Evolutionary conservation across 2,329 filamentous ascomycete species (phyloP), one percentile per base, ranked within the genome.

Genomic region (Penicillium expansum): DNA sequence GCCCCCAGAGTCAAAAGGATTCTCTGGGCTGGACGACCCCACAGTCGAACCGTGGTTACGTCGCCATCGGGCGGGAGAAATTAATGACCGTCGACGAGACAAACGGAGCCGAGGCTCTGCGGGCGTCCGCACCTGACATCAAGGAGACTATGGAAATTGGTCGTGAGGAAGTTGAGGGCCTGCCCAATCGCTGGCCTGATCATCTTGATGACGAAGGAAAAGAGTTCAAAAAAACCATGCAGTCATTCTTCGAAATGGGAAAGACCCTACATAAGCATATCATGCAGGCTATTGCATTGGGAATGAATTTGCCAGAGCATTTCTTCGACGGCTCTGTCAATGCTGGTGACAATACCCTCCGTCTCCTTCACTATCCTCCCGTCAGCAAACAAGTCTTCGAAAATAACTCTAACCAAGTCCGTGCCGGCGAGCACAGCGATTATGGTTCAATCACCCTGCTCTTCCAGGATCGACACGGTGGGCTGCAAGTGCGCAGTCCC

Each of bases 221-320:
- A 43, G 71, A 77, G 2, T 95, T 95, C 78, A 87, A 85, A 66
- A 67, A 78, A n/a, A 82, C 81, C 18, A 96, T 96, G 91, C 71
- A 86, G 48, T 74, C 74, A 4, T 97, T 97, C 74, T 89, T 88
- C 64, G 80, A 81, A n/a, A 80, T 81, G 58, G 95, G 91, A 74
- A 90, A 91, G 71, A 71, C 76, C 14, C 73, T 97, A 54, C 89
- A 97, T 72, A 79, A 84, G 29, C 80, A 92, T 61, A 83, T 96
- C 20, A 95, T 96, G 91, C 80, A 88, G 5, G 90, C 91, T 9
- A 90, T 96, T 60, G 91, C 90, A 0, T 76, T 93, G n/a, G 91
- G 89, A 0, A 86, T 96, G 84, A 87, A 83, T 0, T 77, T 94
- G 16, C 82, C 86, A 0, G 82, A 87, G 67, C 67, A 66, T 4